Conservation (phyloP, 2,329 filamentous ascomycete genomes). For the Cercospora zeina region DNA sequence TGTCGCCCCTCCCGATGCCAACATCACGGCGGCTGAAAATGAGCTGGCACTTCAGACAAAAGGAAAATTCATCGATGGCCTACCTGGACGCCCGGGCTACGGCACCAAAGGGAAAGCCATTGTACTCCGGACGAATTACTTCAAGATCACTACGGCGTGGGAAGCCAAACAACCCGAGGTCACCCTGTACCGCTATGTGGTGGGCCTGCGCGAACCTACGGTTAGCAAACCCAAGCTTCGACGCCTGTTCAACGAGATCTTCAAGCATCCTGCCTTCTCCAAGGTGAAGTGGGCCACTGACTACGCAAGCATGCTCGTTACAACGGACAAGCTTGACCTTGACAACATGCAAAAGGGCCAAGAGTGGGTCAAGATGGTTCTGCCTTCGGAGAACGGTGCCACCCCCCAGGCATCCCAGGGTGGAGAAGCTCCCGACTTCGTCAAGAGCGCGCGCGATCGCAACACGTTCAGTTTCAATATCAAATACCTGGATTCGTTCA, state of each 20-base stretch:
- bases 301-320: constrained; percentile 43
- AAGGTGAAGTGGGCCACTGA: constrained; percentile 43
- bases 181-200: constrained; percentile 46
- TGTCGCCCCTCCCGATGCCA: constrained; percentile 30
- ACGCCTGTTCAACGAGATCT: constrained; percentile 51
- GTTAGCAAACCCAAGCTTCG: constrained; percentile 49
- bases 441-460: constrained; percentile 34
- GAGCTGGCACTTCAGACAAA: constrained; percentile 29
- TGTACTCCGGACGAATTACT: constrained; percentile 48
- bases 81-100: constrained; percentile 42
- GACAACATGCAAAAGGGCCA: constrained; percentile 15
- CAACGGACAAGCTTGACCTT: constrained; percentile 35
- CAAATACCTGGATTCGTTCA: constrained; percentile 40
- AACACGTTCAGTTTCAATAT: constrained; percentile 43
- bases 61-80: constrained; percentile 36
- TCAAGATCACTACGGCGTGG: constrained; percentile 42
- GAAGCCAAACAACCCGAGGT: constrained; percentile 32
- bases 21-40: constrained; percentile 33
- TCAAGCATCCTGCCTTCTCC: constrained; percentile 40
- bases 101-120: constrained; percentile 44
- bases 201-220: constrained; percentile 39
- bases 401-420: constrained; percentile 1
- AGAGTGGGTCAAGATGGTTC: constrained; percentile 39
- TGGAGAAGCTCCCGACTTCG: constrained; percentile 28
- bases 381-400: constrained; percentile 22